These are phyloP conservation scores for Asterella californica DNA, from an alignment of 225 moss, liverwort and hornwort species.

Conservation along the genomic window DNA sequence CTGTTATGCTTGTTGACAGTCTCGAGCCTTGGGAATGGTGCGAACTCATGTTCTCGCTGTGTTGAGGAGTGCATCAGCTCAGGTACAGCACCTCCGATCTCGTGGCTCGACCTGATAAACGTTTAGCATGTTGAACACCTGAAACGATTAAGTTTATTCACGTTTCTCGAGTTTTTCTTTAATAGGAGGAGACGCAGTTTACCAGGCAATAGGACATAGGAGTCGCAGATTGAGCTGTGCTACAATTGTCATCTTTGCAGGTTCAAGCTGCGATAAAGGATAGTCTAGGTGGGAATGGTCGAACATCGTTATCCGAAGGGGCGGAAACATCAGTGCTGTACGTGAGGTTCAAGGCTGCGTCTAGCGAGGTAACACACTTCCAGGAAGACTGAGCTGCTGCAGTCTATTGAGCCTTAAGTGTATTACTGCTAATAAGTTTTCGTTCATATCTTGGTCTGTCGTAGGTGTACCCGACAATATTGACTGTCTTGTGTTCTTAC, in stretches of 20 bases:
- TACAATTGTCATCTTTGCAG: conserved; percentile 30
- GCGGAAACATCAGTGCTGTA: conserved; percentile 94
- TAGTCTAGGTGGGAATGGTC: conserved; percentile 64
- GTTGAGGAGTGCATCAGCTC: conserved; percentile 71
- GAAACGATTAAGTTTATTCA: no score
- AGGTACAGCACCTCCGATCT: conserved; percentile 39
- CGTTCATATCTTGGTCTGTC: background rate
- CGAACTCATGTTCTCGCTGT: conserved; percentile 89
- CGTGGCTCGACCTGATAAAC: background rate
- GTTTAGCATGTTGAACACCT: background rate
- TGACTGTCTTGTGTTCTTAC: background rate
- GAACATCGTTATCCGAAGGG: conserved; percentile 73
- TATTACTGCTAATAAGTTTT: background rate
- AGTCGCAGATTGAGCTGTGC: background rate
- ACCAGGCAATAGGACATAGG: no score
- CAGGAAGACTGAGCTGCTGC: background rate
- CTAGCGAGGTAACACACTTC: conserved; percentile 51
- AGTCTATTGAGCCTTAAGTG: background rate
- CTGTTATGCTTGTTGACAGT: conserved; percentile 40
- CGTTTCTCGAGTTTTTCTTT: no score
- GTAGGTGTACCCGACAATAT: background rate
- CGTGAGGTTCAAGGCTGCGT: conserved; percentile 96
- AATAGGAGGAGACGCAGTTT: no score
- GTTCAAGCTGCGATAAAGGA: conserved; percentile 92
- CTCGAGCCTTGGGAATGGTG: conserved; percentile 90